Evolutionary conservation across 129 eudicot genomes (phyloP).

Genomic region (Gnaphalium uliginosum): DNA sequence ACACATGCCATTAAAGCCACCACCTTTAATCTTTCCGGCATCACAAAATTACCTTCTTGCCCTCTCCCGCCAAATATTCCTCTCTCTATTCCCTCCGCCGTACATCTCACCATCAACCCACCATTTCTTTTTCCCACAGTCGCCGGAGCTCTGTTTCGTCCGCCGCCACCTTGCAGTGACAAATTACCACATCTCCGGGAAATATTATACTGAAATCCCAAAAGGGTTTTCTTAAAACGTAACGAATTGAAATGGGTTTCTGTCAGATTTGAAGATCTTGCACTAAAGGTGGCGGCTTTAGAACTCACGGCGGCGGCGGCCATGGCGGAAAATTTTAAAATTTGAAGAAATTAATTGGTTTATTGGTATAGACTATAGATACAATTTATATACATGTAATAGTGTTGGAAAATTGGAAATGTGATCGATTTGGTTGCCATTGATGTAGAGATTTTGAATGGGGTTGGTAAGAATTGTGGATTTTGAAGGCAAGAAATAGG

Average conservation of each 20-base stretch:
- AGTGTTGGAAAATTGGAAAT: background rate
- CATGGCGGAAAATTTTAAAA: conserved; percentile 27
- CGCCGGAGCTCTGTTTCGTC: conserved; percentile 15
- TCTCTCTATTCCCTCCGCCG: conserved; percentile 80
- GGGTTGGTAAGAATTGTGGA: conserved; percentile 44
- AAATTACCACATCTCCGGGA: conserved; percentile 38
- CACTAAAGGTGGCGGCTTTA: conserved; percentile 31
- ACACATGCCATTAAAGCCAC: conserved; percentile 82
- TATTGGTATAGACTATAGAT: background rate
- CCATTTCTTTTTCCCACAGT: conserved; percentile 27
- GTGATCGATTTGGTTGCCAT: conserved; percentile 20
- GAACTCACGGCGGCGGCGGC: conserved; percentile 34
- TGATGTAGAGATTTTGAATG: conserved; percentile 28
- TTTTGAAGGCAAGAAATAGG: conserved; percentile 22
- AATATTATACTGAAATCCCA: conserved; percentile 28
- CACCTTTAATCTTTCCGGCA: conserved; percentile 83
- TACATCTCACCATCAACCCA: conserved; percentile 47
- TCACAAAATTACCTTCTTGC: conserved; percentile 40
- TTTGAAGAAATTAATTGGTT: background rate
- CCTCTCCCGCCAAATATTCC: conserved; percentile 52
- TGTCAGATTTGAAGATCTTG: conserved; percentile 23
- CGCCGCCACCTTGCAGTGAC: conserved; percentile 31
- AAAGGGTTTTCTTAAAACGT: conserved; percentile 40
- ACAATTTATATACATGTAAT: background rate
- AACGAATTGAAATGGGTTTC: conserved; percentile 37